Evolutionary conservation across 176 grass and related monocot species (phyloP).

Genomic region (Triticum urartu): DNA sequence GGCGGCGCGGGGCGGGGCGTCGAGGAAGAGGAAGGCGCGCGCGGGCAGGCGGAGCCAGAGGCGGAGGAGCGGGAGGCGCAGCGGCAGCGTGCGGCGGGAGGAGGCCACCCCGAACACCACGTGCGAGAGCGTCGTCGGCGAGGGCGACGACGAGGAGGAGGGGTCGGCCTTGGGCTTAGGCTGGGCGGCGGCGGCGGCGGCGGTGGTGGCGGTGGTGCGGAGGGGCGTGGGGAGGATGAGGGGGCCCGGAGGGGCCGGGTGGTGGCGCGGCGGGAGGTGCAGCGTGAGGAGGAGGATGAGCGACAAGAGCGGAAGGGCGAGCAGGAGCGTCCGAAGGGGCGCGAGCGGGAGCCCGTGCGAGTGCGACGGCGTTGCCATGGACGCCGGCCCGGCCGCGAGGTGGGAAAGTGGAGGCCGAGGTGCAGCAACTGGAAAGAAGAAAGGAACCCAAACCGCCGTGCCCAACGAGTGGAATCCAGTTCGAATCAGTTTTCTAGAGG

Average conservation of each 20-base stretch:
- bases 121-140: constrained; percentile 52
- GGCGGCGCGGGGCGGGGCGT: constrained; percentile 5
- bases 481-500: neutral
- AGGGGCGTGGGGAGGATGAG: neutral
- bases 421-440: neutral
- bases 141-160: accelerated
- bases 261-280: neutral
- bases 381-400: neutral
- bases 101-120: constrained; percentile 85
- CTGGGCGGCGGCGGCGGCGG: neutral
- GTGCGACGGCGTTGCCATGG: constrained; percentile 36
- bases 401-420: neutral
- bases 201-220: neutral
- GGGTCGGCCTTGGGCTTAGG: neutral
- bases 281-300: constrained; percentile 31
- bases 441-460: neutral
- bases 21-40: constrained; percentile 66
- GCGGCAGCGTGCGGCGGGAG: constrained; percentile 43
- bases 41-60: constrained; percentile 65
- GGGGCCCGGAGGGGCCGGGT: constrained; percentile 21
- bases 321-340: constrained; percentile 24
- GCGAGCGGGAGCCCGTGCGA: neutral
- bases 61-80: constrained; percentile 56
- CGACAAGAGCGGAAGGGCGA: neutral
- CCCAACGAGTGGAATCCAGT: neutral